phyloP scores from a whole-genome alignment of 768 basidiomycete species.

The Ramaria sp. region DNA sequence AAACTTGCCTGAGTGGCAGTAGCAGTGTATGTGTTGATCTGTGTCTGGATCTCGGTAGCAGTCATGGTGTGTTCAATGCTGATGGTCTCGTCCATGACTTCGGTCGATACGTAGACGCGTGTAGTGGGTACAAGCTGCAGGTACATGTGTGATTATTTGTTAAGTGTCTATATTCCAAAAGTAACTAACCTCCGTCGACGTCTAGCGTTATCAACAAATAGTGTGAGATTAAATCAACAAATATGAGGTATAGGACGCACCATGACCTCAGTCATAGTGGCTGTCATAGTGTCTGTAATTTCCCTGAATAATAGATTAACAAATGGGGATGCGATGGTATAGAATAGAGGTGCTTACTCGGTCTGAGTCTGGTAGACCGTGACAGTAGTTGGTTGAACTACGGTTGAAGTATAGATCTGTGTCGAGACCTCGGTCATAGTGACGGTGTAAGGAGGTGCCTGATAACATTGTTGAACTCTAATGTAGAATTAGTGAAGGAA shows the following conservation, averaged over 20 bases:
- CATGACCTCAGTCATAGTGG: slow-evolving; percentile 17
- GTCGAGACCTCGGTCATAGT: slow-evolving; percentile 20
- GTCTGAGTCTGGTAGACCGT: slow-evolving; percentile 32
- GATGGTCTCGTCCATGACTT: slow-evolving; percentile 47
- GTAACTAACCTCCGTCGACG: slow-evolving; percentile 30
- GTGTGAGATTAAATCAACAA: neutral
- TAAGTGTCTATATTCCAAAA: neutral
- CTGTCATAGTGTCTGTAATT: slow-evolving; percentile 14
- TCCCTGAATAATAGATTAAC: slow-evolving; percentile 2
- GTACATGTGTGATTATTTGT: slow-evolving; percentile 2
- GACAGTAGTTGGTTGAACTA: slow-evolving; percentile 30
- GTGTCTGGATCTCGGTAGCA: slow-evolving; percentile 49
- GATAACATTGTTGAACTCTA: slow-evolving; percentile 7
- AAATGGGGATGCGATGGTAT: neutral
- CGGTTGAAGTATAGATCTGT: slow-evolving; percentile 18
- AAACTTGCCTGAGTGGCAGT: neutral
- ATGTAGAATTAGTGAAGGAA: slow-evolving; percentile 4
- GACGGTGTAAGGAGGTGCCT: slow-evolving; percentile 16
- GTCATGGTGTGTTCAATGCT: slow-evolving; percentile 48
- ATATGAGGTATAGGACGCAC: neutral
- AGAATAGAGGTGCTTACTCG: neutral
- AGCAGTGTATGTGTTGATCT: slow-evolving; percentile 40
- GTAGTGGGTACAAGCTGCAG: slow-evolving; percentile 43
- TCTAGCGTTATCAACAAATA: slow-evolving; percentile 15
- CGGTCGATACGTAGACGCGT: slow-evolving; percentile 54